Evolutionary conservation across 192 early-diverging fungal species (phyloP).

Genomic region (Coemansia sp.): DNA sequence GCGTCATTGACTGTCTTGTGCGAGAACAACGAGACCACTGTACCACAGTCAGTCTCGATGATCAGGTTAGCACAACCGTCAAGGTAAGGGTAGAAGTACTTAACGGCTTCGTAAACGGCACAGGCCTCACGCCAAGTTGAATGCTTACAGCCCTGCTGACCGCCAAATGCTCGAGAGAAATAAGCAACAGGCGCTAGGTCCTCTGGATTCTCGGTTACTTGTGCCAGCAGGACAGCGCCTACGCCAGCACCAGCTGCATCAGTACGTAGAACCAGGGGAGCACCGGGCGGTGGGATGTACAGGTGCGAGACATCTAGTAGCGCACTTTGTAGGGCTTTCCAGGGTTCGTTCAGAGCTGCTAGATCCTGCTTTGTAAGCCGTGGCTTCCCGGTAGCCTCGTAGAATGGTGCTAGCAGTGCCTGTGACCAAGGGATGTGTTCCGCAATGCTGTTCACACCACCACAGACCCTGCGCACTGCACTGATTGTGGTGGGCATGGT

Average conservation of each 20-base stretch:
- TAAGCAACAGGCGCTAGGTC: constrained; percentile 24
- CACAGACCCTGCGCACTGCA: constrained; percentile 7
- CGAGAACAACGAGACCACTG: neutral
- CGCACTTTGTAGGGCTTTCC: constrained; percentile 10
- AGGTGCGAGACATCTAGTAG: constrained; percentile 9
- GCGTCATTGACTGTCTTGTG: constrained; percentile 12
- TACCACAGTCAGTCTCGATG: constrained; percentile 28
- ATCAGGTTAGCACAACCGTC: constrained; percentile 25
- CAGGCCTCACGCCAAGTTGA: constrained; percentile 23
- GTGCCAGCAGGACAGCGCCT: constrained; percentile 24
- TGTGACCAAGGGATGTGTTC: constrained; percentile 20
- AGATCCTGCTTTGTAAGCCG: constrained; percentile 4
- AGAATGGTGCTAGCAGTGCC: constrained; percentile 25
- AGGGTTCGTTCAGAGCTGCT: neutral
- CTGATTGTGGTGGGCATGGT: constrained; percentile 13
- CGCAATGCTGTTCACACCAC: constrained; percentile 24
- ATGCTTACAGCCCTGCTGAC: constrained; percentile 12
- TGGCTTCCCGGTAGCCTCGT: constrained; percentile 2
- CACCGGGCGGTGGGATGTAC: constrained; percentile 22
- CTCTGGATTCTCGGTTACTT: constrained; percentile 1
- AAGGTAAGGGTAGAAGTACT: constrained; percentile 28
- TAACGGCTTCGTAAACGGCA: constrained; percentile 14
- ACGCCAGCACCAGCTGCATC: constrained; percentile 23
- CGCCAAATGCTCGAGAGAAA: constrained; percentile 21
- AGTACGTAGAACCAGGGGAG: constrained; percentile 13